Base-by-base conservation (phyloP, 2,329 filamentous ascomycete species). In the Paraconiothyrium brasiliense region DNA sequence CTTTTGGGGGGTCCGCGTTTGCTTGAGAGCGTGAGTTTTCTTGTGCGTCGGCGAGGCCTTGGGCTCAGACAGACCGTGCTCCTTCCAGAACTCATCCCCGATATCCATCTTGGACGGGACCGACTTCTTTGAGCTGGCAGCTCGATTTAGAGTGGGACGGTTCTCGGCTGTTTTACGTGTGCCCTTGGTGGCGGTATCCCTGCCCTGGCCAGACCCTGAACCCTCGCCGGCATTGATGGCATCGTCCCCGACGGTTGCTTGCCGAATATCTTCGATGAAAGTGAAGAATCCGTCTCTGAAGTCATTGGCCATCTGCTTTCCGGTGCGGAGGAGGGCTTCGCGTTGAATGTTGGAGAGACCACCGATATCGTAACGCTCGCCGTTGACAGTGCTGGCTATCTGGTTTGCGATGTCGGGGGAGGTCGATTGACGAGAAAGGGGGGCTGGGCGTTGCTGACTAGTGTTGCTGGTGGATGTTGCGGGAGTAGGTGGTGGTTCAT, bases 201-300 rank as follows among this genome's bases (percentile, higher is more conserved):
- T 67, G 49, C 44, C 60, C 54, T 50, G 77, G 69, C 63, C 74
- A 66, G 59, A 73, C 70, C 60, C 69, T 60, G 80, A 67, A 63
- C 79, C 74, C 63, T 79, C 77, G 37, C 80, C 81, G 46, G 88
- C 89, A 62, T 84, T 88, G 65, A 93, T 87, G 16, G 89, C 92
- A 81, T 99, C 95, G 58, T 99, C 95, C 27, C 95, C 95, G 7
- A 99, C 93, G 0, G 95, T 97, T 14, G 94, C 96, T 79, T 98
- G 95, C 67, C 94, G 87, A 51, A 99, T 88, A 75, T 99, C 95
- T 76, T 98, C 95, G 62, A 97, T 89, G 79, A 99, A 99, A 1
- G 92, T 97, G 88, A 92, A 94, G 52, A 99, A 82, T 1, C 95
- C 94, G 55, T 95, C 88, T 76, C 90, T 92, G 78, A 99, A 89